Evolutionary conservation across 2,329 filamentous ascomycete species (phyloP), one percentile per base, ranked within the genome.

Genomic region (Hypoxylon sp.): DNA sequence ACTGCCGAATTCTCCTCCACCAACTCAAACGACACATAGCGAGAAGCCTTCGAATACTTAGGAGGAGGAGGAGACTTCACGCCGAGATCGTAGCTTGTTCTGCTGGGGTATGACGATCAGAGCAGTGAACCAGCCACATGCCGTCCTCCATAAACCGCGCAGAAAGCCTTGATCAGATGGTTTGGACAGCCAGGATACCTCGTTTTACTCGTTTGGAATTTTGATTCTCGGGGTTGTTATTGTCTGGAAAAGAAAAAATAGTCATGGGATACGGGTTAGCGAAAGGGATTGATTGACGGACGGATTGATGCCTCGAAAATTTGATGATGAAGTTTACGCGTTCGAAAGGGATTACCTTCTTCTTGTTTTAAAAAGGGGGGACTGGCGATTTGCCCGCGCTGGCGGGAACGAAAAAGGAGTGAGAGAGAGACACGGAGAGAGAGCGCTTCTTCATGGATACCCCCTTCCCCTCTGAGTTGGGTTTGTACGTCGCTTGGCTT

Each of bases 1-100:
- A 2, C 61, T 75, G 52, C 73, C 76, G 22, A 76, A 52, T 35
- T 74, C 76, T 13, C 75, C 75, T 39, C 74, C 77, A 9, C 71
- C 75, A 17, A 65, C 72, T 51, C 73, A 72, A n/a, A 71, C 62
- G 44, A 67, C 71, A 24, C 74, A 78, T 31, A 60, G 70, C 24
- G 74, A 77, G 51, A 74, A 61, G 58, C 53, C 70, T 39, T 65
- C 69, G 24, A 70, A 66, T 53, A 66, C 73, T 51, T 77, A 76
- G 72, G 68, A 70, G 64, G 62, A 70, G 64, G 62, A 61, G 24
- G 46, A 33, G 52, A 48, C 52, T 69, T 63, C 63, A 58, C 62
- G 54, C 31, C 64, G 33, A 62, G 39, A 63, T 47, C 17, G 63
- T 31, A 47, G 50, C 9, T 57, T 42, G 3, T 59, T 35, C 46